phyloP scores from a whole-genome alignment of 805 yeast species.

The Candida andamanensis region DNA sequence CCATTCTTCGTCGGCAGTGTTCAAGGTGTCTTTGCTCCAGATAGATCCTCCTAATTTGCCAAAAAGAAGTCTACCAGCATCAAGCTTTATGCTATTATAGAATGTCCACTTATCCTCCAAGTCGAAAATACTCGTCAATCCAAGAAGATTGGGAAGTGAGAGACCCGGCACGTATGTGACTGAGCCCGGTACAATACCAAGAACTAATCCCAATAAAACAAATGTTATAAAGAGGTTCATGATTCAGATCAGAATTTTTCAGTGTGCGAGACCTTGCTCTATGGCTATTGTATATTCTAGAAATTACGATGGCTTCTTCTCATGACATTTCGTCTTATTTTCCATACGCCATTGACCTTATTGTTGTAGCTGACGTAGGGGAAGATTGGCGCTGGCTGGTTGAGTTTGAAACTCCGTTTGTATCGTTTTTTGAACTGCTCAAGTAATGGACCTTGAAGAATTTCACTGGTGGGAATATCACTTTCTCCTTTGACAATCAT shows the following conservation, averaged over 20 bases:
- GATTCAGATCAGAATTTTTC: too few species aligned
- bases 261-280: too few species aligned
- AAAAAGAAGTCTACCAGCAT: conserved; percentile 51
- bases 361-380: conserved; percentile 45
- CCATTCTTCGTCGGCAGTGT: conserved; percentile 33
- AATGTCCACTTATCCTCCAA: conserved; percentile 26
- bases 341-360: conserved; percentile 55
- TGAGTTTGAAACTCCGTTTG: conserved; percentile 12
- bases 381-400: conserved; percentile 7
- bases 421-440: conserved; percentile 15
- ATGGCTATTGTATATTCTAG: too few species aligned
- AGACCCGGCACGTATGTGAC: too few species aligned
- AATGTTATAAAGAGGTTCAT: conserved; percentile 6
- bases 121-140: conserved; percentile 17
- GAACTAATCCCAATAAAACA: not conserved
- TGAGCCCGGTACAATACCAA: too few species aligned
- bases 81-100: conserved; percentile 77
- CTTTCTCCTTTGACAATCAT: conserved; percentile 59
- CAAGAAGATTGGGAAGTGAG: conserved; percentile 34
- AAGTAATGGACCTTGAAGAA: conserved; percentile 28
- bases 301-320: conserved; percentile 23
- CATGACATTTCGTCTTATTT: conserved; percentile 50
- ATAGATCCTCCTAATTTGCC: conserved; percentile 17
- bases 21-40: conserved; percentile 17
- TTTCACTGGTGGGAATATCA: conserved; percentile 58